Evolutionary conservation across 345 rosid genomes (phyloP).

Genomic region (Aethionema arabicum): DNA sequence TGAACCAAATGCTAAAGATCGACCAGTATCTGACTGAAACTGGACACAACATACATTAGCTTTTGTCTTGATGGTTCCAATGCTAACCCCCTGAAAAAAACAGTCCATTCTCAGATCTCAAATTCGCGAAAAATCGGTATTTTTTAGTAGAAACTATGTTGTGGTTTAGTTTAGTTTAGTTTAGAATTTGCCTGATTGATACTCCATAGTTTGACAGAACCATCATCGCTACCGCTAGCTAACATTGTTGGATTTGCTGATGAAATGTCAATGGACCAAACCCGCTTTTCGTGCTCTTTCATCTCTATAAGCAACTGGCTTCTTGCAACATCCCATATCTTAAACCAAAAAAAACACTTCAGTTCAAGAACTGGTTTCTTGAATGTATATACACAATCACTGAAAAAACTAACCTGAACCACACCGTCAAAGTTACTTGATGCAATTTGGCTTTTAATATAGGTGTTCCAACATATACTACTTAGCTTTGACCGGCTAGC

Average conservation of each 20-base stretch:
- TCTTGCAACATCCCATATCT: constrained; percentile 97
- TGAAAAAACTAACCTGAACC: constrained; percentile 64
- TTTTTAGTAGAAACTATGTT: constrained; percentile 47
- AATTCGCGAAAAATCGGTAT: constrained; percentile 33
- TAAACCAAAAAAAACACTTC: not conserved
- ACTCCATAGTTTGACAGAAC: constrained; percentile 94
- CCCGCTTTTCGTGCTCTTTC: constrained; percentile 89
- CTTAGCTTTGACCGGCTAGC: constrained; percentile 79
- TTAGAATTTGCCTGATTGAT: constrained; percentile 50
- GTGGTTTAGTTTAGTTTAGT: constrained; percentile 46
- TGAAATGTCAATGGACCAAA: constrained; percentile 93
- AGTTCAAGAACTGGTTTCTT: not conserved
- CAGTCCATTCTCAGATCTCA: constrained; percentile 37
- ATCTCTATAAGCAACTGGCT: constrained; percentile 74
- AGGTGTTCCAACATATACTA: constrained; percentile 87
- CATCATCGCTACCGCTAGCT: constrained; percentile 97
- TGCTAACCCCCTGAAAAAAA: constrained; percentile 71
- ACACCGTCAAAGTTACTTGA: constrained; percentile 98
- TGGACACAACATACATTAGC: constrained; percentile 95
- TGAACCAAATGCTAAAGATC: constrained; percentile 89
- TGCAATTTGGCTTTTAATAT: constrained; percentile 89
- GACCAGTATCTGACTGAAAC: constrained; percentile 78
- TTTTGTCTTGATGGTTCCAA: constrained; percentile 81
- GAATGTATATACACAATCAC: not conserved
- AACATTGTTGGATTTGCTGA: constrained; percentile 86